Evolutionary conservation across 225 moss, liverwort and hornwort genomes (phyloP).

Genomic region (Ulota crispa): DNA sequence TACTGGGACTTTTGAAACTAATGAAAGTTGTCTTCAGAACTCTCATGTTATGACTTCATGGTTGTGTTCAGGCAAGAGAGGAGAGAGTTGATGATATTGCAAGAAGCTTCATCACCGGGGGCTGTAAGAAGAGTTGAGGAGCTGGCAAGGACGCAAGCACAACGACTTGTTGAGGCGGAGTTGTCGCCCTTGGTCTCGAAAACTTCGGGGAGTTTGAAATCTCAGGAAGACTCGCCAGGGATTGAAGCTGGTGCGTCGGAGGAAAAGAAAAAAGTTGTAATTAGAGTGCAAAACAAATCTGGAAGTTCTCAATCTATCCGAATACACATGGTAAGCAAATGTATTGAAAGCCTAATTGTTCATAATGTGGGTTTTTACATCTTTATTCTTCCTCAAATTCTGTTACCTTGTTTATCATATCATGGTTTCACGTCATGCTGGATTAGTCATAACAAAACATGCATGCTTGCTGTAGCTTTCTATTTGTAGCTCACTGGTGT

Average conservation of each 20-base stretch:
- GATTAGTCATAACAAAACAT: not conserved
- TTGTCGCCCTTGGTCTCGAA: not conserved
- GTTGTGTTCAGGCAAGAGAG: constrained; percentile 36
- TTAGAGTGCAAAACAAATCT: constrained; percentile 64
- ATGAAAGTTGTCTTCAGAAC: not conserved
- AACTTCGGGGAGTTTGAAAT: constrained; percentile 2
- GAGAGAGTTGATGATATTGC: constrained; percentile 36
- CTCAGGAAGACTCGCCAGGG: not conserved
- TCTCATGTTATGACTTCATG: not conserved
- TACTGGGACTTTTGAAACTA: not conserved
- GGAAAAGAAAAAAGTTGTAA: constrained; percentile 57
- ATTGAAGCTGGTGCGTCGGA: constrained; percentile 22
- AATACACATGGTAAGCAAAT: constrained; percentile 51
- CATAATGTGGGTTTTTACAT: not conserved
- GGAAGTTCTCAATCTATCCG: constrained; percentile 48
- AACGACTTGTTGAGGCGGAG: constrained; percentile 23
- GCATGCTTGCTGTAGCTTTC: not conserved
- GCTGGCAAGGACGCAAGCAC: constrained; percentile 37
- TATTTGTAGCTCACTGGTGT: not conserved
- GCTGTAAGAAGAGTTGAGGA: constrained; percentile 47
- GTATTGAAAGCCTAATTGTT: not conserved
- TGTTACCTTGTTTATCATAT: not conserved
- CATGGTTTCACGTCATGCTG: not conserved
- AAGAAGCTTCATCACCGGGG: constrained; percentile 33
- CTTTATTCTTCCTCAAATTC: not conserved